These are phyloP conservation scores for Talaromyces sp. DNA, from an alignment of 2,329 filamentous ascomycete genomes.

Conservation along the genomic window DNA sequence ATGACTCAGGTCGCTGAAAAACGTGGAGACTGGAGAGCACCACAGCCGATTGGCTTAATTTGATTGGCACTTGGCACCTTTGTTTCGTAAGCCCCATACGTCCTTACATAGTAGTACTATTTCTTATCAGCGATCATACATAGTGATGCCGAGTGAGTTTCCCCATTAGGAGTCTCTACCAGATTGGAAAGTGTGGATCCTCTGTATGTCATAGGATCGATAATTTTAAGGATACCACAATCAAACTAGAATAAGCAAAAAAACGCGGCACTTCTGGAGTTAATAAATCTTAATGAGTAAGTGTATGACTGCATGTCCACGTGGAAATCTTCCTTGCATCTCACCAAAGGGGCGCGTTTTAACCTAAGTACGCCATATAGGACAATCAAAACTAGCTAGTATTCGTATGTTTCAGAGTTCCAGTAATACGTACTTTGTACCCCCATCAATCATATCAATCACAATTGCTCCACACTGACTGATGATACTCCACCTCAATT, in stretches of 20 bases:
- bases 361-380: too few relatives aligned
- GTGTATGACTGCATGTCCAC: background rate
- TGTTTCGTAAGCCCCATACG: background rate
- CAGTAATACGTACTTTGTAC: background rate
- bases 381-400: too few relatives aligned
- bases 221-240: too few relatives aligned
- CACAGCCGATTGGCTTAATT: background rate
- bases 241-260: too few relatives aligned
- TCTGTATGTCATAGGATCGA: background rate
- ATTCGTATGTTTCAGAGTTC: background rate
- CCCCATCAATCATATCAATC: background rate
- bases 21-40: background rate
- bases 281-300: background rate
- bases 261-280: too few relatives aligned
- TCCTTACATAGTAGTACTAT: too few relatives aligned
- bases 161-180: background rate
- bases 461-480: background rate
- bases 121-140: background rate
- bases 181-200: background rate
- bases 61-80: background rate
- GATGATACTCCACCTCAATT: too few relatives aligned
- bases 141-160: background rate
- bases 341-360: background rate
- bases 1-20: background rate
- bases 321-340: background rate